Evolutionary conservation across 169 alveolate species (phyloP), one percentile per base, ranked within the genome.

Genomic region (Plasmodium yoelii): DNA sequence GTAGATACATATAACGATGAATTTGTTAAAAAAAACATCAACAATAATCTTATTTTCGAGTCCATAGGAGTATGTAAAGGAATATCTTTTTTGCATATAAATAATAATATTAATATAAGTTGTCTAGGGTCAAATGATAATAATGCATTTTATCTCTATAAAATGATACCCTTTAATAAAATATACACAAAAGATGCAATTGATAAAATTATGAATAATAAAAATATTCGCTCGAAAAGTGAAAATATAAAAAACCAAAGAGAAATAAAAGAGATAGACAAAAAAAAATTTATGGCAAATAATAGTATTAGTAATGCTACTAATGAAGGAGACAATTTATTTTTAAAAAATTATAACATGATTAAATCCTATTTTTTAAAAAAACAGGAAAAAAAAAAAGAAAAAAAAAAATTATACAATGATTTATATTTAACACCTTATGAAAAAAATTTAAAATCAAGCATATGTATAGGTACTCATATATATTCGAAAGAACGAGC

Each of bases 401-500:
- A 82, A 42, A 67, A 65, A 68, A 86, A 70, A 71, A 68, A 73
- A 13, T 26, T 86, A 53, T 86, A 86, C 46, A 86, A 71, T 64
- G 91, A 86, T 47, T 86, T 86, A 51, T 86, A 86, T 69, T 61
- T 86, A 86, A 28, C 87, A 19, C 87, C 91, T 18, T 86, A 86
- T 61, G 91, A 86, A 86, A 68, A 86, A 60, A 86, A 86, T 49
- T 57, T 86, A 86, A 86, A 86, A 71, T 86, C 91, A 60, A 86
- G 91, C 28, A 22, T 86, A 69, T 86, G 91, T 69, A 70, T 86
- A 59, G 91, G 91, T 51, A 86, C 91, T 5, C 91, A 86, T 70
- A 86, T 86, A 86, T 86, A 86, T 39, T 86, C 91, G 22, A 69
- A 86, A 69, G 91, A 86, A 71, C 69, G 91, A 26, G 91, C 91